Evolutionary conservation across 139 green algal species (phyloP).

Genomic region (Klebsormidium nitens): DNA sequence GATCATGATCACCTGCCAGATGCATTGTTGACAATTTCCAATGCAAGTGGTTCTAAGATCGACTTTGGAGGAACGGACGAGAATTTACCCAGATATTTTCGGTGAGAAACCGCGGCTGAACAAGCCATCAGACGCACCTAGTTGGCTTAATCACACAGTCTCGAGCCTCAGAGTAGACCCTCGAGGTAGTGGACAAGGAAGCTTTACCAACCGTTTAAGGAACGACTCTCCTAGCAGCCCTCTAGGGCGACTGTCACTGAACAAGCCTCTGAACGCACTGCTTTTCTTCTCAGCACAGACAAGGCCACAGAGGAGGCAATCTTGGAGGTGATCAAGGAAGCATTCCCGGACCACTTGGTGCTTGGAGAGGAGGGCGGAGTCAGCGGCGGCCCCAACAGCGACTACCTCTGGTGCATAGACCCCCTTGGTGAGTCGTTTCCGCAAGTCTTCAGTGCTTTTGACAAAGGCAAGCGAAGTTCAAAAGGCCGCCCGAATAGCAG

Average conservation of each 20-base stretch:
- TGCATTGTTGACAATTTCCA: no score
- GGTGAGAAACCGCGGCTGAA: background rate
- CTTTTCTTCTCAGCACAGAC: slow-evolving; percentile 24
- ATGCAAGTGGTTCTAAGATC: no score
- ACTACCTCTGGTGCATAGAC: slow-evolving; percentile 88
- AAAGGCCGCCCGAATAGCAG: no score
- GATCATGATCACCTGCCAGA: no score
- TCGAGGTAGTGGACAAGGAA: no score
- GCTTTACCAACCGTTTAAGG: background rate
- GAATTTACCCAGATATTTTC: no score
- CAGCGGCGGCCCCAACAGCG: slow-evolving; percentile 55
- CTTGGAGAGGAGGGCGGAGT: slow-evolving; percentile 91
- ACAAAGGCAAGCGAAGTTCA: no score
- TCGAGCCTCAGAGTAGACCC: background rate
- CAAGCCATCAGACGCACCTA: background rate
- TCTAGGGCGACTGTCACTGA: background rate
- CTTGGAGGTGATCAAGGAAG: slow-evolving; percentile 9
- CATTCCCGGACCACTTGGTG: slow-evolving; percentile 44
- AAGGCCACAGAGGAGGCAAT: slow-evolving; percentile 22
- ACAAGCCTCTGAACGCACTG: background rate
- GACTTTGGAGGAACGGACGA: no score
- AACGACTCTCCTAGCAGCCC: background rate
- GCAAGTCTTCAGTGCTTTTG: no score
- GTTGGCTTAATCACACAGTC: background rate
- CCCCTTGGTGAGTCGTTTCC: slow-evolving; percentile 48